Evolutionary conservation across 176 grass and related monocot species (phyloP).

Genomic region (Melocanna baccifera): DNA sequence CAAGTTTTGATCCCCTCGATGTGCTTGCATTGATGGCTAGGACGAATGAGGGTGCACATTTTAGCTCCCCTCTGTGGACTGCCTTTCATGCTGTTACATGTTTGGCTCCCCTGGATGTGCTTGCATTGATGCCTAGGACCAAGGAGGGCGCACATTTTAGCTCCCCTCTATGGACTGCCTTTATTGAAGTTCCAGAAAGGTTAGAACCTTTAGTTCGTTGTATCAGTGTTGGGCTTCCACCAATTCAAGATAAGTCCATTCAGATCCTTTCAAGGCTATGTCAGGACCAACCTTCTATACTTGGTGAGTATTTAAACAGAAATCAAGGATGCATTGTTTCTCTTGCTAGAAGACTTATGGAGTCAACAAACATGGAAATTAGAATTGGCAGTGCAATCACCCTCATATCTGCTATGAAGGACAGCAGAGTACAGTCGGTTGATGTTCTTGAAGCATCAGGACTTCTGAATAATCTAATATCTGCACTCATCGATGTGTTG

Average conservation of each 20-base stretch:
- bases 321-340: constrained; percentile 63
- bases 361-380: constrained; percentile 62
- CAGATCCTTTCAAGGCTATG: constrained; percentile 85
- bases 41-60: constrained; percentile 49
- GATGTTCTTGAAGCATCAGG: constrained; percentile 63
- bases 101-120: constrained; percentile 62
- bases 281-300: constrained; percentile 55
- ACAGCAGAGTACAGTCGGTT: constrained; percentile 54
- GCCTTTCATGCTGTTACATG: constrained; percentile 44
- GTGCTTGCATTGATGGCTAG: constrained; percentile 71
- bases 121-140: constrained; percentile 61
- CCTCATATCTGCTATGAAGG: constrained; percentile 77
- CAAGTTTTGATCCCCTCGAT: constrained; percentile 57
- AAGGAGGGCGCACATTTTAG: constrained; percentile 54
- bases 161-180: constrained; percentile 53
- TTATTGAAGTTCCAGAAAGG: constrained; percentile 68
- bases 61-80: constrained; percentile 55
- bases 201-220: constrained; percentile 70
- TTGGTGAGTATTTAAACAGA: constrained; percentile 78
- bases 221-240: constrained; percentile 65
- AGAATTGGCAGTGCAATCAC: constrained; percentile 64
- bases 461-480: constrained; percentile 60
- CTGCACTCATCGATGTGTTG: constrained; percentile 75
- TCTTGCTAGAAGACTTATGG: constrained; percentile 72
- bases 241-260: constrained; percentile 78